These are phyloP conservation scores for Salvia sclarea DNA, from an alignment of 305 asterid genomes.

Conservation along the genomic window DNA sequence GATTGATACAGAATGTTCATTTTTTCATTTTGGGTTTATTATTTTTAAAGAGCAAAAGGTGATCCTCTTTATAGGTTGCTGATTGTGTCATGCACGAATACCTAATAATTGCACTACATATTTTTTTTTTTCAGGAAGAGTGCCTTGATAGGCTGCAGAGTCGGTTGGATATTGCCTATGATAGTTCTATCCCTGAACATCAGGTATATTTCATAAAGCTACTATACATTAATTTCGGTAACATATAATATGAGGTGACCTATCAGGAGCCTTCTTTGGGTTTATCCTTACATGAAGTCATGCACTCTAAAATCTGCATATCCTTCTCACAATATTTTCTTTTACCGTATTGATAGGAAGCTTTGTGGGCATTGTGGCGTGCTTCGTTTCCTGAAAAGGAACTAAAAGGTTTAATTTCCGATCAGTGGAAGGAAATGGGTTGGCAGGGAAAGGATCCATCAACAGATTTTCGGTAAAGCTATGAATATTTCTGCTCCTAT, in stretches of 20 bases:
- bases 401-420: constrained; percentile 77
- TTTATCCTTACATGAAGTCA: constrained; percentile 13
- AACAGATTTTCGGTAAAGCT: constrained; percentile 85
- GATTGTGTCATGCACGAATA: constrained; percentile 27
- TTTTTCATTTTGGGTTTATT: neutral
- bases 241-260: constrained; percentile 7
- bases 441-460: constrained; percentile 99
- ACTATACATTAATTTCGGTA: neutral
- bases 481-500: neutral
- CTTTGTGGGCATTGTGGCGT: constrained; percentile 78
- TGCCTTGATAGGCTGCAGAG: constrained; percentile 77
- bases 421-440: constrained; percentile 99
- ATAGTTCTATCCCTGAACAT: constrained; percentile 69
- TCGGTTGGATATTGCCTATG: constrained; percentile 79
- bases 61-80: constrained; percentile 5
- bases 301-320: constrained; percentile 22
- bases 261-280: constrained; percentile 13
- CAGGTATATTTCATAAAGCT: constrained; percentile 59
- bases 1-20: neutral
- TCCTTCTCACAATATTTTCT: constrained; percentile 28
- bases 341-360: constrained; percentile 53
- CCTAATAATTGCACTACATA: constrained; percentile 36
- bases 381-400: constrained; percentile 88
- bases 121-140: constrained; percentile 68
- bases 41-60: neutral